Evolutionary conservation across 2,329 filamentous ascomycete species (phyloP).

Genomic region (Dissoconium aciculare): DNA sequence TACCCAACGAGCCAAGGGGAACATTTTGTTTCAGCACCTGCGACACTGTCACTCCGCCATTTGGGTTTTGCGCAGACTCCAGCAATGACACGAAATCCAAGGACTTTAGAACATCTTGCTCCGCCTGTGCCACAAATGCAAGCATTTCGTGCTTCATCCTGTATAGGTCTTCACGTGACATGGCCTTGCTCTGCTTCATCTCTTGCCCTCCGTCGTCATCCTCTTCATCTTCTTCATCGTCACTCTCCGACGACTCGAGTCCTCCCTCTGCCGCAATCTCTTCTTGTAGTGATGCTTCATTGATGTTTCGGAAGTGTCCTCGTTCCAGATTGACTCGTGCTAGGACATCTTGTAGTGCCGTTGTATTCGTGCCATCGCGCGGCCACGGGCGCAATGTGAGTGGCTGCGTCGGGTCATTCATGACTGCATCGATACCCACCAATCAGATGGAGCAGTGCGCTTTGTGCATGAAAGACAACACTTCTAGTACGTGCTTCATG

Average conservation of each 20-base stretch:
- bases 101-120: slow-evolving; percentile 50
- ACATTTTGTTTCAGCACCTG: slow-evolving; percentile 51
- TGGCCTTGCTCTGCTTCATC: slow-evolving; percentile 9
- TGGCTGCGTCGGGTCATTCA: neutral
- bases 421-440: too few relatives aligned
- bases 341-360: slow-evolving; percentile 59
- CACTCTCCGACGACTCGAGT: slow-evolving; percentile 29
- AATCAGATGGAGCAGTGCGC: too few relatives aligned
- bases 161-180: slow-evolving; percentile 26
- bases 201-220: slow-evolving; percentile 21
- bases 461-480: too few relatives aligned
- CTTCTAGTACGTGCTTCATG: too few relatives aligned
- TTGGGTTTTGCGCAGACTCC: slow-evolving; percentile 55
- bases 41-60: slow-evolving; percentile 56
- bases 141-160: slow-evolving; percentile 29
- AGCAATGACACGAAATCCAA: slow-evolving; percentile 75
- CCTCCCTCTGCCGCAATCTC: slow-evolving; percentile 43
- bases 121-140: slow-evolving; percentile 24
- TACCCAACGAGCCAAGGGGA: slow-evolving; percentile 61
- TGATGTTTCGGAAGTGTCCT: slow-evolving; percentile 68
- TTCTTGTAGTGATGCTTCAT: slow-evolving; percentile 54
- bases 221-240: slow-evolving; percentile 32
- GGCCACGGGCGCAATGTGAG: slow-evolving; percentile 39
- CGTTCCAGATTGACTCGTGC: slow-evolving; percentile 62
- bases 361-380: slow-evolving; percentile 38